Evolutionary conservation across 169 alveolate species (phyloP).

Genomic region (Plasmodium yoelii): DNA sequence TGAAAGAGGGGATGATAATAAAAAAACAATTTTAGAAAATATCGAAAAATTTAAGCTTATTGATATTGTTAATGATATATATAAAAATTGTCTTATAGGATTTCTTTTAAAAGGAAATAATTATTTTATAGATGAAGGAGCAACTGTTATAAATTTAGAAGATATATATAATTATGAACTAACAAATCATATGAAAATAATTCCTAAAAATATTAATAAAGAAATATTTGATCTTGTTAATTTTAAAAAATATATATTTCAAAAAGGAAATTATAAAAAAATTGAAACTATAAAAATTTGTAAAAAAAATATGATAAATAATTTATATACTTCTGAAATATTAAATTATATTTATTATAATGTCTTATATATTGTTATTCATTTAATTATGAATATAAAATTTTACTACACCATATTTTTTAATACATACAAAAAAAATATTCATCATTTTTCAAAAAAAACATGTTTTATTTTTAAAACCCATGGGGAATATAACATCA

Average conservation of each 20-base stretch:
- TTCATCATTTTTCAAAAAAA: neutral
- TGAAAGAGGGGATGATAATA: neutral
- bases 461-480: neutral
- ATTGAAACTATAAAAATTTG: slow-evolving; percentile 41
- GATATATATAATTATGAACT: slow-evolving; percentile 39
- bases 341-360: slow-evolving; percentile 55
- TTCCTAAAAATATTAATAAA: slow-evolving; percentile 42
- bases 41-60: slow-evolving; percentile 16
- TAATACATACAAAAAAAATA: slow-evolving; percentile 35
- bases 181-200: slow-evolving; percentile 54
- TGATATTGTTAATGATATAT: slow-evolving; percentile 20
- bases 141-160: neutral
- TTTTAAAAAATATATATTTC: slow-evolving; percentile 54
- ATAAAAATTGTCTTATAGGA: slow-evolving; percentile 40
- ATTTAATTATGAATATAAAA: slow-evolving; percentile 30
- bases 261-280: slow-evolving; percentile 64
- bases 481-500: neutral
- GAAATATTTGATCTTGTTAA: slow-evolving; percentile 37
- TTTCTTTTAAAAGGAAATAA: slow-evolving; percentile 42
- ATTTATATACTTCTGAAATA: slow-evolving; percentile 62
- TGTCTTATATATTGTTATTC: slow-evolving; percentile 40
- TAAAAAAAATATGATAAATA: slow-evolving; percentile 30
- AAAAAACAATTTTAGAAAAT: slow-evolving; percentile 8
- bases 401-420: slow-evolving; percentile 29
- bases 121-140: slow-evolving; percentile 38